Base-by-base conservation (phyloP, 352 stramenopile genomes). In the Globisporangium cystogenes region DNA sequence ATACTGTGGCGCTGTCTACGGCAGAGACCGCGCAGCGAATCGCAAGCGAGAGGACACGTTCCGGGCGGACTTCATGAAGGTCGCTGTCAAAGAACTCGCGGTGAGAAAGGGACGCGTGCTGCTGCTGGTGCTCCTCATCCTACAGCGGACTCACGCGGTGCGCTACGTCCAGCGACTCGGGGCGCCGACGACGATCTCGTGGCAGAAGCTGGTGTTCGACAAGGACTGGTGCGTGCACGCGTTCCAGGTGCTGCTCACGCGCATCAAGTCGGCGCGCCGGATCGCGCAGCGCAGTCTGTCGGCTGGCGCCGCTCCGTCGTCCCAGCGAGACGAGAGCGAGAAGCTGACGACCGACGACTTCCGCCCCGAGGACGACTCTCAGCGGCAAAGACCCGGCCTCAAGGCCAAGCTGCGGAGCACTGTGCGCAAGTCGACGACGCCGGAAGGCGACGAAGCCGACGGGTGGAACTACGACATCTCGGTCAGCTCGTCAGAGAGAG, bases 201-300 rank as follows among this genome's bases (percentile, higher is more conserved):
- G 76, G 76, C 76, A 85, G 37, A 82, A 78, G 48, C 58, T 87
- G 21, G 57, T 87, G 15, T 87, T 81, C 52, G 76, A 85, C 51
- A 73, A 73, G 15, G 76, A 85, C n/a, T 87, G 76, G 48, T 85
- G 72, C 24, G 59, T 57, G 0, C 72, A 85, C 48, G 73, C 76
- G 21, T 80, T 84, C 47, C 71, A 74, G 3, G 48, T 87, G 20
- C 53, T 87, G 39, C 59, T 87, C 11, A 87, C 76, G 3, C 60
- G 67, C 16, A 80, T 85, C 57, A 87, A 87, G 53, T 87, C 76
- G 18, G 72, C 67, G 3, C 52, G 60, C 18, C 60, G 35, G 8
- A 48, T 48, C 20, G 60, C 18, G 49, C 29, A 35, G 29, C 29
- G 29, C 0, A 35, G 29, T 12, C 29, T 35, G 29, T 35, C 29